These are phyloP conservation scores for Vitis rotundifolia DNA, from an alignment of 164 flowering plant genomes.

Conservation along the genomic window DNA sequence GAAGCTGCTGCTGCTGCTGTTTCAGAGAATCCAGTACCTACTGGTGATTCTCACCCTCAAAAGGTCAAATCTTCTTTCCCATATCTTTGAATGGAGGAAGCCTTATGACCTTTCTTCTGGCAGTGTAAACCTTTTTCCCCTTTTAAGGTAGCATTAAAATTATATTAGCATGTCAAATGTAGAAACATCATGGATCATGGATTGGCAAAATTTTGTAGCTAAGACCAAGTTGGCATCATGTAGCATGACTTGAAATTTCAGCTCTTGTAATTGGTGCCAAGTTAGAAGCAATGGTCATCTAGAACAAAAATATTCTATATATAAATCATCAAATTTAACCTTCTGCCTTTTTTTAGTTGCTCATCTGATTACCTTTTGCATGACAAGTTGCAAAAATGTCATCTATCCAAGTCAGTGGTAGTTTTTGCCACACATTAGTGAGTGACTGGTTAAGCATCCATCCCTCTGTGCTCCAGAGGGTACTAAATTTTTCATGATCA, in stretches of 20 bases:
- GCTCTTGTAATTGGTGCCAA: neutral
- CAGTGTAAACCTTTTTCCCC: no score
- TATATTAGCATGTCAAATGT: neutral
- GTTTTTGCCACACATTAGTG: neutral
- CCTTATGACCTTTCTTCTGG: neutral
- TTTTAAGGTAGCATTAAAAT: neutral
- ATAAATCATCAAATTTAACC: neutral
- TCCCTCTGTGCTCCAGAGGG: no score
- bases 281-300: neutral
- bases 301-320: neutral
- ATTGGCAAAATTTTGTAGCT: neutral
- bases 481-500: neutral
- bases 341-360: neutral
- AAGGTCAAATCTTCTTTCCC: conserved; percentile 30
- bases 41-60: conserved; percentile 25
- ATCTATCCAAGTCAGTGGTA: neutral
- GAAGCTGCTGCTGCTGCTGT: conserved; percentile 32
- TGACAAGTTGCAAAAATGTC: neutral
- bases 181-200: neutral
- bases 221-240: neutral
- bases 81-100: neutral
- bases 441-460: neutral
- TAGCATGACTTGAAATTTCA: neutral
- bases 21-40: conserved; percentile 27
- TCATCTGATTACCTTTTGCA: no score